A percentile compares a stretch with the other conserved stretches of the same genome.
These are phyloP conservation scores for Xenosphaeropsis pyriputrescens DNA, from an alignment of 2,329 filamentous ascomycete species.

Conservation along the genomic window DNA sequence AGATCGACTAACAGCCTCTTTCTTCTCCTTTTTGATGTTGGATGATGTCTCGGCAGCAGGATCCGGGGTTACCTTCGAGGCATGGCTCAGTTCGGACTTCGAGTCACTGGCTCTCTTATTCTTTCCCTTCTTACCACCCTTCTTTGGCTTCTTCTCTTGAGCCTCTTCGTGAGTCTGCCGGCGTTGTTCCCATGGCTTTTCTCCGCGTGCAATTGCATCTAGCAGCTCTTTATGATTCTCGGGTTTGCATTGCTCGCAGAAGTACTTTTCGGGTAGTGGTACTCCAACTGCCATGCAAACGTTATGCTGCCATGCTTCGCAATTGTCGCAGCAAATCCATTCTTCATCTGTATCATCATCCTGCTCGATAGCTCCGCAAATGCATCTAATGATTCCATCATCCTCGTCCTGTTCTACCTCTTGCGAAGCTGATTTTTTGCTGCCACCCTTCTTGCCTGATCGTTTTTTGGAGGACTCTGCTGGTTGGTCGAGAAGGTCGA, in stretches of 20 bases:
- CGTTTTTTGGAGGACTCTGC: conserved; percentile 33
- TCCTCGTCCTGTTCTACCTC: conserved; percentile 31
- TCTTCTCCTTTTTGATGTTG: conserved; percentile 24
- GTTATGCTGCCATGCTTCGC: conserved; percentile 93
- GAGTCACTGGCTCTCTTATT: conserved; percentile 51
- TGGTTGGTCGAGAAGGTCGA: conserved; percentile 57
- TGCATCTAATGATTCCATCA: conserved; percentile 66
- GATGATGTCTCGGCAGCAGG: conserved; percentile 8
- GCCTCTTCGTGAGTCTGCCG: conserved; percentile 49
- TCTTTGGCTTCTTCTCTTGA: conserved; percentile 39
- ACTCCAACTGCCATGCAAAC: conserved; percentile 80
- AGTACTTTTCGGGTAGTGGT: conserved; percentile 71
- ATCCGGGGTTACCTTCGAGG: conserved; percentile 9
- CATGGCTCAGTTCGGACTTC: conserved; percentile 27
- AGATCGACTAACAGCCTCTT: conserved; percentile 23
- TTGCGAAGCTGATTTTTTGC: conserved; percentile 32
- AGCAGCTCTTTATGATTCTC: conserved; percentile 71
- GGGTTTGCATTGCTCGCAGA: conserved; percentile 80
- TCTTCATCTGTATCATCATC: conserved; percentile 76
- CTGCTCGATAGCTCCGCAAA: conserved; percentile 78
- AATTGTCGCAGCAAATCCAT: conserved; percentile 93
- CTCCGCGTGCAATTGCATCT: conserved; percentile 62
- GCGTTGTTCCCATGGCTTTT: conserved; percentile 72
- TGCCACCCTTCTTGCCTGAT: conserved; percentile 28
- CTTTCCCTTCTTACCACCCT: conserved; percentile 39